phyloP scores from a whole-genome alignment of 495 filamentous ascomycete genomes.

The Xylaria sp. region DNA sequence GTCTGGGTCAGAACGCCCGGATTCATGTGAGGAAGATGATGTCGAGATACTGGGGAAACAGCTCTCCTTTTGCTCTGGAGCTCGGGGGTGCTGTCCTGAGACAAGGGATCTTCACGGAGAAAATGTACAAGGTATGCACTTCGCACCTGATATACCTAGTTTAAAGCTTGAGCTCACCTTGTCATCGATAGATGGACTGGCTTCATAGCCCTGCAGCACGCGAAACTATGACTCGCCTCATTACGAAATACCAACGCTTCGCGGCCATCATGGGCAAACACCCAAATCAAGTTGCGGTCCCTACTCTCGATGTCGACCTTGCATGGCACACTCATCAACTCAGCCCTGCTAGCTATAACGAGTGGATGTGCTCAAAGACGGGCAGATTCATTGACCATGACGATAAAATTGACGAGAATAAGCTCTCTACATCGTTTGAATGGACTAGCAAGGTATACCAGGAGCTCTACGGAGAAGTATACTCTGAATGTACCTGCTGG shows the following conservation, averaged over 20 bases:
- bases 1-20: conserved; percentile 41
- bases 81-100: conserved; percentile 81
- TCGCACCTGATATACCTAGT: not conserved
- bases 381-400: conserved; percentile 79
- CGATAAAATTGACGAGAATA: conserved; percentile 76
- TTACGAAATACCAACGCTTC: conserved; percentile 75
- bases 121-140: conserved; percentile 67
- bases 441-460: conserved; percentile 78
- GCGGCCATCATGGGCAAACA: conserved; percentile 67
- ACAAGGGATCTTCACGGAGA: conserved; percentile 79
- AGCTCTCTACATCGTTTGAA: conserved; percentile 69
- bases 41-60: conserved; percentile 81
- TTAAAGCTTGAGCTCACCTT: not conserved
- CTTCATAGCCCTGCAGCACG: conserved; percentile 69
- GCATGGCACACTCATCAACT: conserved; percentile 81
- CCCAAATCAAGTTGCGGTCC: conserved; percentile 66
- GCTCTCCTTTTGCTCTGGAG: conserved; percentile 72
- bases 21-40: conserved; percentile 75
- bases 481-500: conserved; percentile 89
- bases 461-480: conserved; percentile 67
- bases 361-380: conserved; percentile 52
- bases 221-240: conserved; percentile 70
- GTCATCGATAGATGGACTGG: conserved; percentile 65
- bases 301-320: conserved; percentile 87
- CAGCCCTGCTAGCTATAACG: conserved; percentile 67